These are phyloP conservation scores for Paxillus rubicundulus DNA, from an alignment of 768 basidiomycete genomes.

Conservation along the genomic window DNA sequence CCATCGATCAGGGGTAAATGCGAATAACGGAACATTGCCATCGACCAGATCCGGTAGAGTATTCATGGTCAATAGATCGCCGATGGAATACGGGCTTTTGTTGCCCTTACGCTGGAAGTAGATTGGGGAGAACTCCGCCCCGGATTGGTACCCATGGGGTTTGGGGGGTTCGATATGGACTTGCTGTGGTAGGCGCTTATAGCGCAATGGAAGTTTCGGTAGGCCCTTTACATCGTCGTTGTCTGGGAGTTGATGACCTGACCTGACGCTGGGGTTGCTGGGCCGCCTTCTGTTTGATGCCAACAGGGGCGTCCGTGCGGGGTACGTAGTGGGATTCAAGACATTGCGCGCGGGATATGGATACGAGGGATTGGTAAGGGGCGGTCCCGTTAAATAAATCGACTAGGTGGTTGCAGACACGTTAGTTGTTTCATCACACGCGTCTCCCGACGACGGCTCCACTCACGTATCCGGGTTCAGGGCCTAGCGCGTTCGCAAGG, in stretches of 20 bases:
- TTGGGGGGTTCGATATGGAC: conserved; percentile 12
- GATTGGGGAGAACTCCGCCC: conserved; percentile 27
- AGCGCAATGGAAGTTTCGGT: not conserved
- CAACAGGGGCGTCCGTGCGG: conserved; percentile 3
- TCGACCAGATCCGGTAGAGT: conserved; percentile 26
- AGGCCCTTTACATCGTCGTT: conserved; percentile 1
- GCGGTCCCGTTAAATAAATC: conserved; percentile 18
- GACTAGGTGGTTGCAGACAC: conserved; percentile 5
- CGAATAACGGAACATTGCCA: conserved; percentile 20
- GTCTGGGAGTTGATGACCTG: not conserved
- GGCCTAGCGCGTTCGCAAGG: conserved; percentile 20
- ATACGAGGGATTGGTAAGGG: conserved; percentile 21
- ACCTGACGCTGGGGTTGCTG: not conserved
- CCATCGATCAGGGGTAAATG: conserved; percentile 22
- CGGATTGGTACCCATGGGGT: conserved; percentile 7
- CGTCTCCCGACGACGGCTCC: not conserved
- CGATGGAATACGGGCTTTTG: conserved; percentile 27
- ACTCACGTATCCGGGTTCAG: conserved; percentile 12
- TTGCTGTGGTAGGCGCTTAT: conserved; percentile 23
- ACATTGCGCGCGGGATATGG: conserved; percentile 32
- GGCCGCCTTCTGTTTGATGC: conserved; percentile 7
- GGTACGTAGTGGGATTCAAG: conserved; percentile 22
- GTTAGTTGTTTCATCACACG: conserved; percentile 1
- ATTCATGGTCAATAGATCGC: conserved; percentile 20
- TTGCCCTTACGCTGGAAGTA: conserved; percentile 28